Evolutionary conservation across 176 grass and related monocot genomes (phyloP).

Genomic region (Chrysopogon serrulatus): DNA sequence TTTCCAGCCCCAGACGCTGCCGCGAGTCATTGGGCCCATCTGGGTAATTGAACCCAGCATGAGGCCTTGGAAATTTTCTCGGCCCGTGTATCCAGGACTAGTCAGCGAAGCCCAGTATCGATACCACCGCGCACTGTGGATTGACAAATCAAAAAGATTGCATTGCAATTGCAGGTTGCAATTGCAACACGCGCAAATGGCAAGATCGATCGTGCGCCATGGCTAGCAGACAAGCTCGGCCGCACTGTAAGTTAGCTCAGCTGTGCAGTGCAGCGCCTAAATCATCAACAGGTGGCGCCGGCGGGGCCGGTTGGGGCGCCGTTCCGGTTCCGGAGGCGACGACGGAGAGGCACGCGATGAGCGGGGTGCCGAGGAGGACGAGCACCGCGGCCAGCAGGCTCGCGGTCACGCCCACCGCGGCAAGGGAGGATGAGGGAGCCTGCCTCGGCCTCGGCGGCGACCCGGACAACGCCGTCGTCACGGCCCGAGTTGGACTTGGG

Average conservation of each 20-base stretch:
- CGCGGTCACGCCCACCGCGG: background rate
- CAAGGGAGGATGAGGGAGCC: no score
- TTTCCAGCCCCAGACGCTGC: background rate
- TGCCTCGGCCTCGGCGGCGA: no score
- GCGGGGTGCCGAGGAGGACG: conserved; percentile 45
- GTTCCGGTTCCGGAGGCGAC: conserved; percentile 25
- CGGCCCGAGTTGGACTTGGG: no score
- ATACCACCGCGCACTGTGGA: no score
- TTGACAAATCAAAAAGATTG: no score
- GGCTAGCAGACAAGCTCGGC: background rate
- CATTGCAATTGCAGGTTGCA: no score
- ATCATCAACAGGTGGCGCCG: background rate
- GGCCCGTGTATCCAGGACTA: background rate
- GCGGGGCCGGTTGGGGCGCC: no score
- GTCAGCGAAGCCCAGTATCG: background rate
- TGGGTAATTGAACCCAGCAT: no score
- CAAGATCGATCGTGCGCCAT: background rate
- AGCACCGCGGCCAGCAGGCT: conserved; percentile 36
- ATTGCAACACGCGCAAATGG: no score
- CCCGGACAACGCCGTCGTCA: no score
- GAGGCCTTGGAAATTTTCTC: no score
- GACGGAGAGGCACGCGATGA: conserved; percentile 46
- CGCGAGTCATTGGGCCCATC: background rate
- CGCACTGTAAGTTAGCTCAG: background rate
- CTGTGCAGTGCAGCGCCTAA: background rate